These are phyloP conservation scores for Xylariaceae sp. DNA, from an alignment of 2,329 filamentous ascomycete genomes.

Conservation along the genomic window DNA sequence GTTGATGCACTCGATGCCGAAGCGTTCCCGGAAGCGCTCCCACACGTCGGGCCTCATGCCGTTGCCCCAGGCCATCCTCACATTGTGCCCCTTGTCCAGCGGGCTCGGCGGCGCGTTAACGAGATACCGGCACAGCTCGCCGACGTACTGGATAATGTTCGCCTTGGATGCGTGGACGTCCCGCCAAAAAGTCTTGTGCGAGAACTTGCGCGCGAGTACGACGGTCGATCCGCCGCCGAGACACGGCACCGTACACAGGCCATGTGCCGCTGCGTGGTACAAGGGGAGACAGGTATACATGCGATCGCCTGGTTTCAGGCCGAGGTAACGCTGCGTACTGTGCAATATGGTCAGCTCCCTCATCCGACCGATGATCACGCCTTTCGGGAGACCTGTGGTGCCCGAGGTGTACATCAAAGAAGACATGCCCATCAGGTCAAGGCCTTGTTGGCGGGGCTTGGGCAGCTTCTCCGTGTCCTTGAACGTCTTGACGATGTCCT, in stretches of 20 bases:
- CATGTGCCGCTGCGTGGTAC: conserved; percentile 71
- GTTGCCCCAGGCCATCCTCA: conserved; percentile 59
- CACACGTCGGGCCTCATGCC: conserved; percentile 66
- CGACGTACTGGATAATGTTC: conserved; percentile 71
- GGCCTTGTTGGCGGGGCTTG: conserved; percentile 46
- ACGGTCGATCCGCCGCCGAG: conserved; percentile 44
- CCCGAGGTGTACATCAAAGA: conserved; percentile 70
- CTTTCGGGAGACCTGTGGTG: conserved; percentile 73
- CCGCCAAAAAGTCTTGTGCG: conserved; percentile 64
- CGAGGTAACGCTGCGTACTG: conserved; percentile 11
- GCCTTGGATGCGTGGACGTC: conserved; percentile 63
- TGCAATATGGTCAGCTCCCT: conserved; percentile 21
- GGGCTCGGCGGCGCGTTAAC: conserved; percentile 60
- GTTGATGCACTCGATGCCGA: conserved; percentile 55
- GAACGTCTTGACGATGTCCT: conserved; percentile 38
- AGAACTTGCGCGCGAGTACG: conserved; percentile 63
- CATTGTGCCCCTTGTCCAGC: conserved; percentile 53
- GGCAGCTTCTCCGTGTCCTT: conserved; percentile 44
- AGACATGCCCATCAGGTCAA: conserved; percentile 48
- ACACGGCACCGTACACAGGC: conserved; percentile 49
- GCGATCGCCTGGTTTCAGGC: conserved; percentile 38
- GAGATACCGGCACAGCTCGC: conserved; percentile 71
- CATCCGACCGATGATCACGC: conserved; percentile 53
- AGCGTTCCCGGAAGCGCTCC: conserved; percentile 58
- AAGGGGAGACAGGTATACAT: conserved; percentile 74